Evolutionary conservation across 768 basidiomycete species (phyloP).

Genomic region (Leucosporidium scottii): DNA sequence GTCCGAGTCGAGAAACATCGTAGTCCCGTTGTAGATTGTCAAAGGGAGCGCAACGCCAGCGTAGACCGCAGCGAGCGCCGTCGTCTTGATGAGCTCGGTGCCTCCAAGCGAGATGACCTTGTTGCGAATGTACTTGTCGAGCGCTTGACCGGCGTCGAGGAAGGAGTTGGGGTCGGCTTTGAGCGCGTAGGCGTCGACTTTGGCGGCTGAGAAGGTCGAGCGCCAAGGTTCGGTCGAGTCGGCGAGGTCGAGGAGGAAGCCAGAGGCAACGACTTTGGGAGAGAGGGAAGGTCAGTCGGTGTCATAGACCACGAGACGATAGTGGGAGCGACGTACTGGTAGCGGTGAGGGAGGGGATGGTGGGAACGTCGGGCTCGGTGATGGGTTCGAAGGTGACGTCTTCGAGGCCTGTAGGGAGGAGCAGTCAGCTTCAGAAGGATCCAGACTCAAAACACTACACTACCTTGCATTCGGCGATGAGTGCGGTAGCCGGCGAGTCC

Average conservation of each 20-base stretch:
- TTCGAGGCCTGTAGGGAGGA: constrained; percentile 31
- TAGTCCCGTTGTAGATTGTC: constrained; percentile 32
- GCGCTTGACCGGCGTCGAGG: constrained; percentile 38
- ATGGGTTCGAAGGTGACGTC: constrained; percentile 33
- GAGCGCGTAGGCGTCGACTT: constrained; percentile 45
- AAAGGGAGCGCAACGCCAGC: constrained; percentile 42
- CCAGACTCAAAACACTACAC: no score
- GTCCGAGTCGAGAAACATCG: constrained; percentile 38
- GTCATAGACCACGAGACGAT: no score
- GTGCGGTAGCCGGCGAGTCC: constrained; percentile 35
- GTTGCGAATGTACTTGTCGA: constrained; percentile 40
- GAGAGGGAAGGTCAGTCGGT: constrained; percentile 29
- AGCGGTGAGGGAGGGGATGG: constrained; percentile 33
- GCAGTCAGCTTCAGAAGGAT: no score
- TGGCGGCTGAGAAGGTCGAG: constrained; percentile 18
- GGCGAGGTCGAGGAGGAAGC: constrained; percentile 43
- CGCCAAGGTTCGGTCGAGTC: constrained; percentile 43
- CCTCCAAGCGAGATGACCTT: constrained; percentile 23
- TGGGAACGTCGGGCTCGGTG: constrained; percentile 26
- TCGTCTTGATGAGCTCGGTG: constrained; percentile 47
- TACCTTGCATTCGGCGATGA: constrained; percentile 23
- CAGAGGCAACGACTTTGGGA: constrained; percentile 44
- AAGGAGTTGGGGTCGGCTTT: constrained; percentile 42
- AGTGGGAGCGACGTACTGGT: neutral
- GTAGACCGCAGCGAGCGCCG: constrained; percentile 45